phyloP scores from a whole-genome alignment of 1,284 basidiomycete species.

The Schizopora paradoxa region DNA sequence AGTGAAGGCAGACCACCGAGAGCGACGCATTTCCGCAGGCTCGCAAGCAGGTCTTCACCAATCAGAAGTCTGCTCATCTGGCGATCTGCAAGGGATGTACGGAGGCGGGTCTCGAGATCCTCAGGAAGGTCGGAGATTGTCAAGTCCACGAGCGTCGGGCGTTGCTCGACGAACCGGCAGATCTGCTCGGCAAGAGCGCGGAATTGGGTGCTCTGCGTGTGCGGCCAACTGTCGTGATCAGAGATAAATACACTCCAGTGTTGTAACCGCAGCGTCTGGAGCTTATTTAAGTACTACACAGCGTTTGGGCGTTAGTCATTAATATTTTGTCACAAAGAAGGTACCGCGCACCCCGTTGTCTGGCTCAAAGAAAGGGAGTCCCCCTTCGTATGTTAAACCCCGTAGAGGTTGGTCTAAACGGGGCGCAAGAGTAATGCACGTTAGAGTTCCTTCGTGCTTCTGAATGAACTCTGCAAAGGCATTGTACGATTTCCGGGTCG shows the following conservation, averaged over 20 bases:
- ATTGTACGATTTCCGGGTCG: neutral
- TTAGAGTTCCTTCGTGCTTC: conserved; percentile 5
- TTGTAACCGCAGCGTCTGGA: neutral
- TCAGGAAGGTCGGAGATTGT: conserved; percentile 1
- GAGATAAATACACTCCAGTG: conserved; percentile 1
- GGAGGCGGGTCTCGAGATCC: neutral
- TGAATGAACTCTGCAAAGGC: conserved; percentile 3
- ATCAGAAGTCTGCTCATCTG: conserved; percentile 4
- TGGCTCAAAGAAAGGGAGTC: conserved; percentile 1
- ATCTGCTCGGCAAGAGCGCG: conserved; percentile 1
- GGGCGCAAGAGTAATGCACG: neutral
- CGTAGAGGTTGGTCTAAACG: neutral
- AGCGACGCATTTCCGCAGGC: neutral
- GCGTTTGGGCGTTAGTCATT: neutral
- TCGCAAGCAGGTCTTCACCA: conserved; percentile 1
- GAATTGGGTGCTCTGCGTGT: conserved; percentile 1
- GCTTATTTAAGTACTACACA: neutral
- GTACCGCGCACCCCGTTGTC: neutral
- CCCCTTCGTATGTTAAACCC: conserved; percentile 1
- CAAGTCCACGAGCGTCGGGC: conserved; percentile 1
- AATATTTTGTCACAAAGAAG: neutral
- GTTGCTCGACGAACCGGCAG: neutral
- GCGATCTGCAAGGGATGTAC: neutral
- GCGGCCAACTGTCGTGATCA: conserved; percentile 3
- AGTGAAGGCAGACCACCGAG: too few relatives aligned